Evolutionary conservation across 2,329 filamentous ascomycete species (phyloP).

Genomic region (Lachnellula cervina): DNA sequence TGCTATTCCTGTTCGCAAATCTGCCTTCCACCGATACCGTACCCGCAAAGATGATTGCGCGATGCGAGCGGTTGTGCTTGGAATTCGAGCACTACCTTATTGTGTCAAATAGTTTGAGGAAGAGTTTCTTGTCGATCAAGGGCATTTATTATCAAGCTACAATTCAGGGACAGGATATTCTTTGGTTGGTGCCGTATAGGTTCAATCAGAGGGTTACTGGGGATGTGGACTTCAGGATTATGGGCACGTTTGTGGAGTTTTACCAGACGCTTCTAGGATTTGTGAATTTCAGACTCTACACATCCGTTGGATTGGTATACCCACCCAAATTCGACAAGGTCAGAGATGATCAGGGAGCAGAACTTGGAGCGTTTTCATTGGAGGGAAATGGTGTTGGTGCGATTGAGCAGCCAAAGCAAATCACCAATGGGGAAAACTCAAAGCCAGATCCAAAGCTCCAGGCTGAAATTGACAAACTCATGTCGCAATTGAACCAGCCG

Average conservation of each 20-base stretch:
- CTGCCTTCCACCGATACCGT: constrained; percentile 86
- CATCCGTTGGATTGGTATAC: constrained; percentile 84
- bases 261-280: constrained; percentile 96
- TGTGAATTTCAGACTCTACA: constrained; percentile 93
- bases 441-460: constrained; percentile 59
- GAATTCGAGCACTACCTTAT: constrained; percentile 99
- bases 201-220: constrained; percentile 93
- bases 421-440: constrained; percentile 45
- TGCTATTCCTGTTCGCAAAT: constrained; percentile 97
- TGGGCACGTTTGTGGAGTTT: constrained; percentile 98
- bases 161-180: constrained; percentile 91
- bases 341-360: constrained; percentile 85
- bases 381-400: constrained; percentile 65
- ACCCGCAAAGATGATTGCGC: constrained; percentile 89
- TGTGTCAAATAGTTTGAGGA: constrained; percentile 81
- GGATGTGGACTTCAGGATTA: constrained; percentile 97
- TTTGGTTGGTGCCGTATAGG: constrained; percentile 96
- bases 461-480: constrained; percentile 62
- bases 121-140: constrained; percentile 97
- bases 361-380: constrained; percentile 85
- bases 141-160: constrained; percentile 99
- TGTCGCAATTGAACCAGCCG: constrained; percentile 60
- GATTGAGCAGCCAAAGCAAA: constrained; percentile 47
- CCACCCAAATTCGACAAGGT: constrained; percentile 86
- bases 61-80: constrained; percentile 86